Percentiles rank a stretch among this genome's conserved stretches.
Evolutionary conservation across 2,329 filamentous ascomycete genomes (phyloP).

Genomic region (Didymellaceae sp.): DNA sequence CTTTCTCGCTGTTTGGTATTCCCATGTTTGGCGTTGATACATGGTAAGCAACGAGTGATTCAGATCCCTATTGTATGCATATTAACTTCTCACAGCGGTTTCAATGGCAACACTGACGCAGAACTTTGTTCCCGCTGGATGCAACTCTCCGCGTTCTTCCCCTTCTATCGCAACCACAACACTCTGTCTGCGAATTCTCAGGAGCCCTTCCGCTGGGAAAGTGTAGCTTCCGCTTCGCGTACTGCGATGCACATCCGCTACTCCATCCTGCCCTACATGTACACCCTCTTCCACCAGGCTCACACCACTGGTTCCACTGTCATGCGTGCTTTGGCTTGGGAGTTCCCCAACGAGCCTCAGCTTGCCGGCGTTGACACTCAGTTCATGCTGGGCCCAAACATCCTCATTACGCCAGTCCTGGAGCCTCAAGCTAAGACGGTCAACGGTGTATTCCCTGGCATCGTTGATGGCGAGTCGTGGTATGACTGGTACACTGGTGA

Average conservation of each 20-base stretch:
- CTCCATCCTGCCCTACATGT: constrained; percentile 74
- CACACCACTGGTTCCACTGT: constrained; percentile 71
- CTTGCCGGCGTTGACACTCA: constrained; percentile 72
- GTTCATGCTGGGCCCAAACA: constrained; percentile 71
- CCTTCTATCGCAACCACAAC: constrained; percentile 82
- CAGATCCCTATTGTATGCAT: not conserved
- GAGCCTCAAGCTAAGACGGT: constrained; percentile 67
- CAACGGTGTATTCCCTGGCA: constrained; percentile 72
- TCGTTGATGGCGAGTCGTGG: constrained; percentile 67
- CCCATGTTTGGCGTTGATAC: constrained; percentile 72
- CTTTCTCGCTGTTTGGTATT: constrained; percentile 75
- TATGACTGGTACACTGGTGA: constrained; percentile 81
- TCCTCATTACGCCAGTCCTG: constrained; percentile 73
- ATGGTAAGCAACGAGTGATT: constrained; percentile 51
- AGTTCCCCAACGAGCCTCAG: constrained; percentile 73
- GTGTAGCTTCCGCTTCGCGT: constrained; percentile 69
- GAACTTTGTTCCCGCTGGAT: constrained; percentile 79
- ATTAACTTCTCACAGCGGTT: constrained; percentile 55
- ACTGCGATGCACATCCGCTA: constrained; percentile 75
- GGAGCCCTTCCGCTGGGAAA: constrained; percentile 74
- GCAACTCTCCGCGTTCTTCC: constrained; percentile 76
- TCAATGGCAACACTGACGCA: constrained; percentile 69
- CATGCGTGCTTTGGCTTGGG: constrained; percentile 76
- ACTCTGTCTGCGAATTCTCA: constrained; percentile 65
- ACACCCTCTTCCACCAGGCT: constrained; percentile 73